Base-by-base conservation (phyloP, 805 yeast genomes). In the Candida coquimbonensis region DNA sequence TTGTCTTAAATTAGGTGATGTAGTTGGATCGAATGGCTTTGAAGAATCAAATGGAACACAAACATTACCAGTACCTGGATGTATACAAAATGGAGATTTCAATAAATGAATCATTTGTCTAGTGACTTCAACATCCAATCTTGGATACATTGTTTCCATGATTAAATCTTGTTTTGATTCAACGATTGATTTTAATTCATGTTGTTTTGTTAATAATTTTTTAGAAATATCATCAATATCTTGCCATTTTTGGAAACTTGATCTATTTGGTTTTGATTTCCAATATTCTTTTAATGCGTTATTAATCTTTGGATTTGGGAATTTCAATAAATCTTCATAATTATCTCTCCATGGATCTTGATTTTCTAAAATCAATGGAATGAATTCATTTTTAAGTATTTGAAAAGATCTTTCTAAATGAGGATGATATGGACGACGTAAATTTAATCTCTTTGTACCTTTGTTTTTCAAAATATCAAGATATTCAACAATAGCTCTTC, bases 11-110 rank as follows among this genome's bases (percentile, higher is more conserved):
- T 81, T 86, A 16, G 98, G 98, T 2, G 95, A 90, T 12, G 68
- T 70, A 51, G 75, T 74, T 2, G 97, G 97, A 55, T 83, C 80
- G 59, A 91, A 93, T 5, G 79, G 79, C 36, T 66, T 59, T 5
- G 51, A 59, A 0, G 64, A 50, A 43, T 63, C 67, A 39, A 74
- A 83, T 0, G 98, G 96, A 8, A 93, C 96, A 77, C 98, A 93
- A 4, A 93, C 86, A 56, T 87, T 84, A 8, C 96, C 96, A 0
- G 99, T 93, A 3, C 88, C 82, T 2, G 99, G 99, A 63, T 93
- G 99, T 38, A 93, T 81, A 69, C 98, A 91, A 63, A 93, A 93
- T 16, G 99, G 99, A 1, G 97, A 86, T 62, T 93, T 93, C 56
- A 93, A 75, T 66, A 93, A 80, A 70, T 93, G 99, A 66, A 82